Conservation (phyloP, 2,329 filamentous ascomycete genomes). For the Neonectria sp. region DNA sequence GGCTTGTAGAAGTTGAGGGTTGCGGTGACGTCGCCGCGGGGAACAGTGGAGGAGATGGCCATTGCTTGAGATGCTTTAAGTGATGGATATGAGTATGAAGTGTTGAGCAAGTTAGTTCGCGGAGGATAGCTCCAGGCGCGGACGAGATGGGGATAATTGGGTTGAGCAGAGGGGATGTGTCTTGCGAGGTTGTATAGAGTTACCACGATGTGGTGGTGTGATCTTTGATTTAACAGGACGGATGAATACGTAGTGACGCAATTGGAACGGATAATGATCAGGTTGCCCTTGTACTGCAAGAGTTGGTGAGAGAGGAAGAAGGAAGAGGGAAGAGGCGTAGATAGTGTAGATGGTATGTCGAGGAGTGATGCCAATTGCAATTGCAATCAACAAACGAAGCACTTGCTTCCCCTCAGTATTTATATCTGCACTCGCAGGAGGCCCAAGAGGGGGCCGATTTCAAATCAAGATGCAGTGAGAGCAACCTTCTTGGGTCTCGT, state of each 20-base stretch:
- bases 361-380: constrained; percentile 13
- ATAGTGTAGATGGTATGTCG: neutral
- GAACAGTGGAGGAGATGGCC: constrained; percentile 59
- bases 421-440: constrained; percentile 33
- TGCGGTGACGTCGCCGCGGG: constrained; percentile 73
- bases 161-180: neutral
- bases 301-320: neutral
- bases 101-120: neutral
- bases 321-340: neutral
- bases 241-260: neutral
- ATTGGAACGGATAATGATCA: neutral
- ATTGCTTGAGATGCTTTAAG: constrained; percentile 46
- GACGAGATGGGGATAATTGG: neutral
- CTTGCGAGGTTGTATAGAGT: neutral
- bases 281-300: constrained; percentile 2
- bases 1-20: constrained; percentile 76
- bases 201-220: constrained; percentile 20
- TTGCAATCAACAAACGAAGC: constrained; percentile 9
- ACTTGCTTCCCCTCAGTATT: constrained; percentile 26
- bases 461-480: constrained; percentile 44
- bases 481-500: constrained; percentile 33
- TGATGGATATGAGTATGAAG: neutral
- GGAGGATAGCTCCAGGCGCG: neutral
- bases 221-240: neutral
- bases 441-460: constrained; percentile 42